These are phyloP conservation scores for Candida sonorensis DNA, from an alignment of 805 yeast genomes.

Conservation along the genomic window DNA sequence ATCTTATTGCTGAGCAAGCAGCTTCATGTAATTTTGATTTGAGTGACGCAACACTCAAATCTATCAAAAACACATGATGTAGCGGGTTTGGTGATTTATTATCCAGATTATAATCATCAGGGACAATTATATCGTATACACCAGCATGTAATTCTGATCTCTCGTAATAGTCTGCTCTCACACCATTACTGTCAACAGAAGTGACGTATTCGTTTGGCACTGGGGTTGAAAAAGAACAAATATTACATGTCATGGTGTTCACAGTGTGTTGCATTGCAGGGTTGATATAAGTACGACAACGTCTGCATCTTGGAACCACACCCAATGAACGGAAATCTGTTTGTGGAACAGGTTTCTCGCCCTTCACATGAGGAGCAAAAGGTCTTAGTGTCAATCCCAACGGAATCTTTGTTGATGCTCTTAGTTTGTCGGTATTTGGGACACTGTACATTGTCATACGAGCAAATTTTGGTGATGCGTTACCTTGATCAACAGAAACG, in stretches of 20 bases:
- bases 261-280: slow-evolving; percentile 70
- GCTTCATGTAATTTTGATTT: slow-evolving; percentile 56
- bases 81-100: slow-evolving; percentile 36
- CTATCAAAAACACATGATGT: slow-evolving; percentile 69
- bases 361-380: slow-evolving; percentile 54
- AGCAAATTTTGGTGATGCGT: slow-evolving; percentile 73
- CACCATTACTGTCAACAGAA: slow-evolving; percentile 53
- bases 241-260: slow-evolving; percentile 69
- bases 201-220: slow-evolving; percentile 63
- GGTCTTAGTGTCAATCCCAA: slow-evolving; percentile 79
- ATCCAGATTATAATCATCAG: slow-evolving; percentile 57
- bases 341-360: slow-evolving; percentile 55
- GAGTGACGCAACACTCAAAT: slow-evolving; percentile 53
- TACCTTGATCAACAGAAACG: slow-evolving; percentile 72
- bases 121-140: slow-evolving; percentile 79
- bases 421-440: slow-evolving; percentile 66
- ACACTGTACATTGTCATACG: slow-evolving; percentile 76
- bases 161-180: slow-evolving; percentile 52
- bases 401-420: slow-evolving; percentile 69
- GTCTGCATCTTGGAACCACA: slow-evolving; percentile 83
- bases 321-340: slow-evolving; percentile 50
- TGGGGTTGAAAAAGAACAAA: slow-evolving; percentile 71
- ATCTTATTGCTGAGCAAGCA: slow-evolving; percentile 63
- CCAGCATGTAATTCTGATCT: slow-evolving; percentile 79
- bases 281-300: slow-evolving; percentile 88